phyloP scores from a whole-genome alignment of 352 stramenopile genomes.

The Pythium rhizo-oryzae region DNA sequence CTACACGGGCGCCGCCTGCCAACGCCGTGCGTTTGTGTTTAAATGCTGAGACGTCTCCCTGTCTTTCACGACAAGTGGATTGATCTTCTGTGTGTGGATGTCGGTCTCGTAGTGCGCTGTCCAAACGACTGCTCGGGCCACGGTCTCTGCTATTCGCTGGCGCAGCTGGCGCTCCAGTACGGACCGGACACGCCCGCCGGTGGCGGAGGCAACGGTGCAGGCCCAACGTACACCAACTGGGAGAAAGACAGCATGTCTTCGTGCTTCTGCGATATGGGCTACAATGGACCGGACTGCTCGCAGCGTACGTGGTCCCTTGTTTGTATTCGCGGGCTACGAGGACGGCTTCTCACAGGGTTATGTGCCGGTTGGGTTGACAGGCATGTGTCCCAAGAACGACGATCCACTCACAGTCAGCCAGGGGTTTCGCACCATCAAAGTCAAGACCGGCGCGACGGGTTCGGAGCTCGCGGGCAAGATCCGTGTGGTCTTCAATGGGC shows the following conservation, averaged over 20 bases:
- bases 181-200: slow-evolving; percentile 43
- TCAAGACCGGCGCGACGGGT: slow-evolving; percentile 44
- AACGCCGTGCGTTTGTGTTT: slow-evolving; percentile 42
- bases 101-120: slow-evolving; percentile 45
- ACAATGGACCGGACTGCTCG: slow-evolving; percentile 84
- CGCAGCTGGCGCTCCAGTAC: slow-evolving; percentile 50
- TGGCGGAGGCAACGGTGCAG: slow-evolving; percentile 43
- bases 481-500: slow-evolving; percentile 51
- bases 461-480: slow-evolving; percentile 39
- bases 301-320: slow-evolving; percentile 39
- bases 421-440: slow-evolving; percentile 56
- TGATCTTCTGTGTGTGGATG: neutral
- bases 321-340: neutral
- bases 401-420: slow-evolving; percentile 81
- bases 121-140: slow-evolving; percentile 66
- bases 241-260: slow-evolving; percentile 76
- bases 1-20: slow-evolving; percentile 61
- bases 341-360: neutral
- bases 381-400: slow-evolving; percentile 89
- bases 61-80: too few species aligned
- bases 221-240: slow-evolving; percentile 81
- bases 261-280: slow-evolving; percentile 87
- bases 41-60: too few species aligned
- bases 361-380: slow-evolving; percentile 18
- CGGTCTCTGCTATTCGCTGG: slow-evolving; percentile 61